phyloP scores from a whole-genome alignment of 1,284 basidiomycete species.

The Trichosporon coremiiforme region DNA sequence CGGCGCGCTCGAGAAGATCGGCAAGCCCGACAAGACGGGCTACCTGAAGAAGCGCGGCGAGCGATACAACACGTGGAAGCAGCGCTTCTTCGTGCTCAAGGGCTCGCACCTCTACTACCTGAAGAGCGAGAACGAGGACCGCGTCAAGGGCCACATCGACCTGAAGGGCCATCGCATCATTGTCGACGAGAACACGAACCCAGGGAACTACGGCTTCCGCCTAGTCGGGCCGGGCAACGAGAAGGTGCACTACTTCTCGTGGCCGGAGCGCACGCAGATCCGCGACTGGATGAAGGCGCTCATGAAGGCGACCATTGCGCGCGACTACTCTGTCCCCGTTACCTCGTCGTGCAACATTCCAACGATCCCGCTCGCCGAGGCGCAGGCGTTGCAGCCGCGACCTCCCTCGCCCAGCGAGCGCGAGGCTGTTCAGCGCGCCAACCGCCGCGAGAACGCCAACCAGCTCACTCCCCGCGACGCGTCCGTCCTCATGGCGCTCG shows the following conservation, averaged over 20 bases:
- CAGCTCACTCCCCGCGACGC: constrained; percentile 85
- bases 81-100: constrained; percentile 91
- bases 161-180: constrained; percentile 91
- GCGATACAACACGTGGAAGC: constrained; percentile 90
- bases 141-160: constrained; percentile 94
- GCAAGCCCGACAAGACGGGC: constrained; percentile 79
- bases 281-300: constrained; percentile 99
- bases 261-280: constrained; percentile 77
- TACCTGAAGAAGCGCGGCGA: constrained; percentile 98
- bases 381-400: constrained; percentile 92
- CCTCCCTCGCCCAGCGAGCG: constrained; percentile 89
- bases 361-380: constrained; percentile 90
- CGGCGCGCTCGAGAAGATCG: constrained; percentile 78
- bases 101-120: constrained; percentile 85
- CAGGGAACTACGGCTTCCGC: constrained; percentile 92
- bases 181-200: constrained; percentile 86
- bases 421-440: constrained; percentile 84
- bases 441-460: constrained; percentile 83
- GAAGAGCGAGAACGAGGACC: constrained; percentile 75
- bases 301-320: constrained; percentile 96
- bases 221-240: constrained; percentile 78
- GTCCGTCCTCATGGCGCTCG: constrained; percentile 63
- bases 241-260: constrained; percentile 87
- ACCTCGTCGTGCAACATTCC: constrained; percentile 96
- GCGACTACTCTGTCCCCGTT: constrained; percentile 89